Percentiles rank a stretch among this genome's conserved stretches.
phyloP scores from a whole-genome alignment of 129 eudicot species.

The Dittrichia graveolens region DNA sequence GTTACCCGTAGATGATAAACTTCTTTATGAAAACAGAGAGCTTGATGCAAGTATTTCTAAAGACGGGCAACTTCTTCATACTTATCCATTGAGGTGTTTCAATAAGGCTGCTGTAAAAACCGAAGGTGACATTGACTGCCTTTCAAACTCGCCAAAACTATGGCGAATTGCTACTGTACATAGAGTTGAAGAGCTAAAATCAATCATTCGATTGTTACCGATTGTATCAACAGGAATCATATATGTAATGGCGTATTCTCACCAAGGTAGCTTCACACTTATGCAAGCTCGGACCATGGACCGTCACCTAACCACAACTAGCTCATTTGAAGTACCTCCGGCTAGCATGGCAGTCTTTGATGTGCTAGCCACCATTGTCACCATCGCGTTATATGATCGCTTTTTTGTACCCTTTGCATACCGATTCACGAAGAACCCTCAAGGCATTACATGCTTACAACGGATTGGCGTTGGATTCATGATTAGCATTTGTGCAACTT shows the following conservation, averaged over 20 bases:
- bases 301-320: constrained; percentile 51
- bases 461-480: constrained; percentile 70
- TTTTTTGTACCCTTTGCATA: constrained; percentile 61
- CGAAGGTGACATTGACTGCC: constrained; percentile 35
- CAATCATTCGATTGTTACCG: constrained; percentile 64
- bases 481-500: constrained; percentile 53
- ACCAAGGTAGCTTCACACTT: constrained; percentile 56
- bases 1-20: constrained; percentile 27
- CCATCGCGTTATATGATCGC: constrained; percentile 58
- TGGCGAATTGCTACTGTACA: constrained; percentile 81
- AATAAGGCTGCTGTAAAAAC: constrained; percentile 67
- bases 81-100: constrained; percentile 50
- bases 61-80: constrained; percentile 41
- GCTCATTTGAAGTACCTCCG: constrained; percentile 72
- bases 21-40: constrained; percentile 37
- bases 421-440: constrained; percentile 53
- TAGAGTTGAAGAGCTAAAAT: constrained; percentile 74
- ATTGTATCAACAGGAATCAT: constrained; percentile 62
- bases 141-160: constrained; percentile 50
- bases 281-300: constrained; percentile 85
- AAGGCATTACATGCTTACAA: constrained; percentile 67
- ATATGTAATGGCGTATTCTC: constrained; percentile 56
- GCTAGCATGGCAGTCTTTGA: constrained; percentile 66
- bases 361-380: constrained; percentile 38
- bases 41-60: constrained; percentile 40